phyloP scores from a whole-genome alignment of 2,329 filamentous ascomycete genomes.

The Plectosphaerella cucumerina region DNA sequence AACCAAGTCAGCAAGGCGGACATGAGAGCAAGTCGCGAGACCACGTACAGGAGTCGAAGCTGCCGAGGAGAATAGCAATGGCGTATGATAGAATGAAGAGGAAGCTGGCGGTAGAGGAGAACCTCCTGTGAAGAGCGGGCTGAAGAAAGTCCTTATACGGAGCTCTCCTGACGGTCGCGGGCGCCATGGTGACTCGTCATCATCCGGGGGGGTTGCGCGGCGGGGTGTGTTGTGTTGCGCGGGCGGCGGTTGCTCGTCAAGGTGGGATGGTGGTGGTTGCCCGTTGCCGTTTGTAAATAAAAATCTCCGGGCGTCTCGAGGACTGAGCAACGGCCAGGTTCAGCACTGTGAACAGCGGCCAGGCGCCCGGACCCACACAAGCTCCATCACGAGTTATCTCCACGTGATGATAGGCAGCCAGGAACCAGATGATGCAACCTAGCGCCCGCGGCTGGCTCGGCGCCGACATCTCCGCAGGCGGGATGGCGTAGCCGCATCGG shows the following conservation, averaged over 20 bases:
- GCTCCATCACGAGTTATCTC: slow-evolving; percentile 1
- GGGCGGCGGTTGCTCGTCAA: not conserved
- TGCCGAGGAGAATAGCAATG: slow-evolving; percentile 65
- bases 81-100: slow-evolving; percentile 69
- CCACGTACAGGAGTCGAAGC: slow-evolving; percentile 63
- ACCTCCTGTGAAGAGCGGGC: slow-evolving; percentile 80
- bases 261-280: not conserved
- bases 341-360: too few relatives aligned
- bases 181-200: slow-evolving; percentile 48
- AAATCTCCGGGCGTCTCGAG: too few relatives aligned
- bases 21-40: not conserved
- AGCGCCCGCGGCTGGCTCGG: slow-evolving; percentile 1
- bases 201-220: slow-evolving; percentile 18
- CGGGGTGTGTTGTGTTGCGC: not conserved
- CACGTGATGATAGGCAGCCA: slow-evolving; percentile 7
- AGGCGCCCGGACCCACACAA: too few relatives aligned
- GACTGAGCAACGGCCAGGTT: too few relatives aligned
- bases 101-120: slow-evolving; percentile 70
- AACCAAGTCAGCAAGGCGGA: slow-evolving; percentile 1
- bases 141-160: slow-evolving; percentile 88
- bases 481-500: slow-evolving; percentile 4
- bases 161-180: slow-evolving; percentile 49
- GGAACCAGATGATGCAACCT: not conserved
- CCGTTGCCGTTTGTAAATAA: too few relatives aligned
- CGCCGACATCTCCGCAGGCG: not conserved